These are phyloP conservation scores for Amanita polypyramis DNA, from an alignment of 768 basidiomycete species.

Conservation along the genomic window DNA sequence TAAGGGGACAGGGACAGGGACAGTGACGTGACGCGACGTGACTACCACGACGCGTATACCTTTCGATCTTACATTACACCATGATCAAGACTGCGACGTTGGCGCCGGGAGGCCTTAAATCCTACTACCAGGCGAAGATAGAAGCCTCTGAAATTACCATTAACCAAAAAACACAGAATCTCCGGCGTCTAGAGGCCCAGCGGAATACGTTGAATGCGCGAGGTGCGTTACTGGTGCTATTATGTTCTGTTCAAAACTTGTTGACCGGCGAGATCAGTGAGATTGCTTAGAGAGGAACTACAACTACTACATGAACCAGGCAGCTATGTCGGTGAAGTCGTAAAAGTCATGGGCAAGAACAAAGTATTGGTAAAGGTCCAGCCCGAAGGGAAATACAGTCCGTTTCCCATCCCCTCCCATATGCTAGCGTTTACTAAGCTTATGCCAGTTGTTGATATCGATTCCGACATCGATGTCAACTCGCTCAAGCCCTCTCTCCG, in stretches of 20 bases:
- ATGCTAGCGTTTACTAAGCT: not conserved
- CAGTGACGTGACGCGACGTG: constrained; percentile 9
- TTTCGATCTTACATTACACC: constrained; percentile 6
- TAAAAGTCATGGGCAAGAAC: constrained; percentile 99
- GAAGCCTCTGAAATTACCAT: constrained; percentile 88
- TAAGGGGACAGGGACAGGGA: no score
- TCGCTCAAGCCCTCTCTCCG: constrained; percentile 79
- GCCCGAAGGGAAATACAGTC: constrained; percentile 98
- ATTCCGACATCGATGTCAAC: constrained; percentile 73
- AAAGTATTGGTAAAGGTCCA: constrained; percentile 98
- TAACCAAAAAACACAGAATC: constrained; percentile 93
- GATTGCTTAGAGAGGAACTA: constrained; percentile 84
- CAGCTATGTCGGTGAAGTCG: constrained; percentile 94
- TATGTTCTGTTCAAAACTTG: not conserved
- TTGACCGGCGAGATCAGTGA: constrained; percentile 38
- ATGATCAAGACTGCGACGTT: constrained; percentile 29
- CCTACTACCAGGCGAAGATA: constrained; percentile 95
- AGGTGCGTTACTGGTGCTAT: constrained; percentile 38
- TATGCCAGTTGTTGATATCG: constrained; percentile 80
- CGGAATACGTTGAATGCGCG: constrained; percentile 94
- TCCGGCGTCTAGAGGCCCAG: constrained; percentile 92
- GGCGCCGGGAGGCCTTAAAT: constrained; percentile 57
- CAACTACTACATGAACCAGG: constrained; percentile 92
- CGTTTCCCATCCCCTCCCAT: constrained; percentile 21
- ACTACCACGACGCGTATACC: constrained; percentile 20